Percentiles rank a stretch among this genome's conserved stretches.
Evolutionary conservation across 208 protist species (phyloP).

Genomic region (Trichomonas tenax): DNA sequence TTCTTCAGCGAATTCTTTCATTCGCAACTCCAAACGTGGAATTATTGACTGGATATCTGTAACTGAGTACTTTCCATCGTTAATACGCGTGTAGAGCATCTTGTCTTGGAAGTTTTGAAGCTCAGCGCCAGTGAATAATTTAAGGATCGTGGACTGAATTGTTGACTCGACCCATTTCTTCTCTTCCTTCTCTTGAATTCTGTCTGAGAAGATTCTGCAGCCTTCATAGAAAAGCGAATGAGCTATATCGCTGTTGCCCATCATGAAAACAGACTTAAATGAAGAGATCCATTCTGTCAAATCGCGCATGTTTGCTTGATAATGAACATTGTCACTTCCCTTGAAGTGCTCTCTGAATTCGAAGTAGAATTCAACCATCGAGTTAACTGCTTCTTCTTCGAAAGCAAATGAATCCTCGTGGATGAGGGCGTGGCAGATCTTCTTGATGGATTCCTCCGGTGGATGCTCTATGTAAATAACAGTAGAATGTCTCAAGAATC

Average conservation of each 20-base stretch:
- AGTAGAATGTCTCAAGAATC: constrained; percentile 86
- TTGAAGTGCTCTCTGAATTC: constrained; percentile 37
- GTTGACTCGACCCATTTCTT: constrained; percentile 68
- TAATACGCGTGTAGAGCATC: neutral
- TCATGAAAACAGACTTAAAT: neutral
- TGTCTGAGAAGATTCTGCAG: constrained; percentile 82
- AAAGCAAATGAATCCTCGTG: constrained; percentile 71
- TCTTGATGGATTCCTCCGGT: constrained; percentile 54
- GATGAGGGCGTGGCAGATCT: constrained; percentile 80
- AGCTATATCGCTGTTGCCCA: constrained; percentile 48
- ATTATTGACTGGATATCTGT: neutral
- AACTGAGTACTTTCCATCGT: neutral
- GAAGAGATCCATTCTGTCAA: neutral
- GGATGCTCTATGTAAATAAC: constrained; percentile 97
- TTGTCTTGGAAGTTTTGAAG: neutral
- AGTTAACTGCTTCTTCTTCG: constrained; percentile 19
- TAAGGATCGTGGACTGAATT: constrained; percentile 26
- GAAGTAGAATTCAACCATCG: constrained; percentile 36
- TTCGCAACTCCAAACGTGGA: neutral
- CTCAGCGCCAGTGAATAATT: neutral
- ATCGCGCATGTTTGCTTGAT: neutral
- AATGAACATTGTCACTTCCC: constrained; percentile 53
- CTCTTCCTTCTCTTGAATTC: constrained; percentile 70
- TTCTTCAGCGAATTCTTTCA: neutral
- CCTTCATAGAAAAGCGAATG: constrained; percentile 86